These are phyloP conservation scores for Hanseniaspora occidentalis DNA, from an alignment of 805 yeast species.

Conservation along the genomic window DNA sequence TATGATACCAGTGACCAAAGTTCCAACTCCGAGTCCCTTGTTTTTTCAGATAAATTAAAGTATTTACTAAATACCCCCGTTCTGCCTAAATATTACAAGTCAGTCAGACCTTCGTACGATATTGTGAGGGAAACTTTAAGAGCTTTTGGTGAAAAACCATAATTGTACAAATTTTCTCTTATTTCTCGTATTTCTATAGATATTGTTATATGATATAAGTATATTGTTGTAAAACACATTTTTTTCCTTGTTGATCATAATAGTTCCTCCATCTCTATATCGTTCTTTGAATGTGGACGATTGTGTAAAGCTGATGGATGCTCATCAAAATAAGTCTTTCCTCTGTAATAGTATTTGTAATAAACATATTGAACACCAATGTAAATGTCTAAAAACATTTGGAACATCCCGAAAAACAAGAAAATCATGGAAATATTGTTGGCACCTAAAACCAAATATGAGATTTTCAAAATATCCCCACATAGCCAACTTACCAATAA, in stretches of 20 bases:
- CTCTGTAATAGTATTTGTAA: constrained; percentile 33
- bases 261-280: constrained; percentile 6
- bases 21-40: constrained; percentile 5
- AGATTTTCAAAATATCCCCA: constrained; percentile 72
- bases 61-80: constrained; percentile 4
- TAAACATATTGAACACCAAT: constrained; percentile 64
- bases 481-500: constrained; percentile 75
- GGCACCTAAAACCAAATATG: constrained; percentile 67
- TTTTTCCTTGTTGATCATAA: too few relatives aligned
- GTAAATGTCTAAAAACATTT: constrained; percentile 59
- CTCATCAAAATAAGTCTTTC: constrained; percentile 7
- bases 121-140: neutral
- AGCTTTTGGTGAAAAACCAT: neutral
- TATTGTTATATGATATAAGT: too few relatives aligned
- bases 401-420: constrained; percentile 61
- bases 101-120: neutral
- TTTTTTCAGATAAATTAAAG: constrained; percentile 9
- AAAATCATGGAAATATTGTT: constrained; percentile 53
- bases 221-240: too few relatives aligned
- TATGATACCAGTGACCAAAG: too few relatives aligned
- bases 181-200: too few relatives aligned
- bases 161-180: neutral
- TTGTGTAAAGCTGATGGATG: constrained; percentile 3
- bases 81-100: neutral
- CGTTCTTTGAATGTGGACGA: constrained; percentile 5